Evolutionary conservation across 2,329 filamentous ascomycete genomes (phyloP).

Genomic region (Raffaelea deltoideospora): DNA sequence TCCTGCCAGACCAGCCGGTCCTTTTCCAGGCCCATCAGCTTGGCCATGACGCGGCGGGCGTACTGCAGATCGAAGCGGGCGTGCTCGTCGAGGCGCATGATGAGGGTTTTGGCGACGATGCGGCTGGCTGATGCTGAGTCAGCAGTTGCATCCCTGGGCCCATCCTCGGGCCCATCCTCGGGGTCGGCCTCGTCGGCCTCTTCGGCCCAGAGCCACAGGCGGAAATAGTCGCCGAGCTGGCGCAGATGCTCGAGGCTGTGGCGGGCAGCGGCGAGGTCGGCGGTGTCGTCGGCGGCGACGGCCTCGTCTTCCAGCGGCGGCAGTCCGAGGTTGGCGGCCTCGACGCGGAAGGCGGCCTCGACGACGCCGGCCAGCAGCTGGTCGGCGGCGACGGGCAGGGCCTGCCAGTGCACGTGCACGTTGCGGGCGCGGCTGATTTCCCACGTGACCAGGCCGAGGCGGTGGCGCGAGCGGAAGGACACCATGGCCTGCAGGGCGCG

Average conservation of each 20-base stretch:
- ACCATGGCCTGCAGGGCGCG: conserved; percentile 69
- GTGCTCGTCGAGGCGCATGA: conserved; percentile 57
- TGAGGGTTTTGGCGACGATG: conserved; percentile 52
- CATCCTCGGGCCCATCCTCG: conserved; percentile 16
- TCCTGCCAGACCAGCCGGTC: conserved; percentile 68
- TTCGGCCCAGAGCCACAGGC: conserved; percentile 64
- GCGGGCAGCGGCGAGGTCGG: conserved; percentile 30
- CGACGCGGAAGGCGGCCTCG: conserved; percentile 75
- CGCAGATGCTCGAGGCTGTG: too few species aligned
- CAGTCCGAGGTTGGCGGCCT: conserved; percentile 59
- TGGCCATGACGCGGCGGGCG: conserved; percentile 73
- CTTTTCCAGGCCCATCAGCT: conserved; percentile 70
- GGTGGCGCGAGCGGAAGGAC: conserved; percentile 31
- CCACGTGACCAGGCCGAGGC: conserved; percentile 75
- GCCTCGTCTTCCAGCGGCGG: conserved; percentile 27
- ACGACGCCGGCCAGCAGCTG: conserved; percentile 59
- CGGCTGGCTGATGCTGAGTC: too few species aligned
- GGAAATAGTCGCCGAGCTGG: conserved; percentile 69
- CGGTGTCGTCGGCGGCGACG: conserved; percentile 30
- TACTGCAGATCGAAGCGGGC: conserved; percentile 85
- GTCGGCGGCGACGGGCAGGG: conserved; percentile 58
- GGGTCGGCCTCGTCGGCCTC: conserved; percentile 27
- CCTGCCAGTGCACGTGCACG: conserved; percentile 89
- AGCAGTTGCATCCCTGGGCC: too few species aligned
- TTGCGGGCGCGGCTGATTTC: conserved; percentile 74